Conservation (phyloP, 345 rosid species). For the Eucalyptus erythrocorys region DNA sequence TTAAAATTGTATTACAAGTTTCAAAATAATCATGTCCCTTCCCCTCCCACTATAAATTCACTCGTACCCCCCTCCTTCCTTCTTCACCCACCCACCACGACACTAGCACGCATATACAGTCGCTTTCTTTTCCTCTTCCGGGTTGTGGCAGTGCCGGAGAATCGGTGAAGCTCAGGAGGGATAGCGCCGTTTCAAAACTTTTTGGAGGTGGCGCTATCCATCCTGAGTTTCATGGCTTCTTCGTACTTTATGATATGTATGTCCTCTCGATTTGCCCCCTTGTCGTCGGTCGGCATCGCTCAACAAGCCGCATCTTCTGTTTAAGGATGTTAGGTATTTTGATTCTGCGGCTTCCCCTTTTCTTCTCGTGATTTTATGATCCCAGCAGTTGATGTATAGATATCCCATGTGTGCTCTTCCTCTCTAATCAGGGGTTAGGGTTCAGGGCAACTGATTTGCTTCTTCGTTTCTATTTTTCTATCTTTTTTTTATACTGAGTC, state of each 20-base stretch:
- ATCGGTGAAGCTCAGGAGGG: slow-evolving; percentile 80
- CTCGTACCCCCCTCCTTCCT: not conserved
- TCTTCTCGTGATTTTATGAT: not conserved
- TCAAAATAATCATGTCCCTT: not conserved
- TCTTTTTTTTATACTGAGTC: not conserved
- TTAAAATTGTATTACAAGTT: not conserved
- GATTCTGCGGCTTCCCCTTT: not conserved
- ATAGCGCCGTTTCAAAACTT: slow-evolving; percentile 37
- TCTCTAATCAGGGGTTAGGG: not conserved
- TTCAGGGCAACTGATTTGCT: not conserved
- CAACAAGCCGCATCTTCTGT: not conserved
- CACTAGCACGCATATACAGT: not conserved
- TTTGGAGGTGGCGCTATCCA: slow-evolving; percentile 44
- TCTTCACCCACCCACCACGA: not conserved
- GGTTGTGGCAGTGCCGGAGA: slow-evolving; percentile 4
- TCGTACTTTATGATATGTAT: not conserved
- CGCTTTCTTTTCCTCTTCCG: not conserved
- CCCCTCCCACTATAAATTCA: not conserved
- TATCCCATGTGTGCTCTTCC: not conserved
- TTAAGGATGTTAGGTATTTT: not conserved
- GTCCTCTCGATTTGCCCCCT: not conserved
- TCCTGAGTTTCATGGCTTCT: slow-evolving; percentile 61
- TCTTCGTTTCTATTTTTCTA: not conserved
- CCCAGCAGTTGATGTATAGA: not conserved
- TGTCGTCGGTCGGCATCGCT: not conserved